Percentiles rank a stretch among this genome's conserved stretches.
phyloP scores from a whole-genome alignment of 805 yeast genomes.

The Candida ovalis region DNA sequence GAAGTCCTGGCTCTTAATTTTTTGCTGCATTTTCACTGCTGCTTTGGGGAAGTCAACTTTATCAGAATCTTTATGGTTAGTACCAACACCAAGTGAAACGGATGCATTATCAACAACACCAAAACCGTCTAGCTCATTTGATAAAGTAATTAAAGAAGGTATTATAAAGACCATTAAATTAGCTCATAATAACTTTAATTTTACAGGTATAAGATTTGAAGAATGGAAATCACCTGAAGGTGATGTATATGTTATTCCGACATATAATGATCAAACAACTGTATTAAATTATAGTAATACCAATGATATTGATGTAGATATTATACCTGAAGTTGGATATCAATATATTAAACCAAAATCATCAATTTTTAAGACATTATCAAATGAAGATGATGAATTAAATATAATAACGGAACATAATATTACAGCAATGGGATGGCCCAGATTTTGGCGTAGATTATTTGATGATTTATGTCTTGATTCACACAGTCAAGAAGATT shows the following conservation, averaged over 20 bases:
- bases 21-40: too few species aligned
- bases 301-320: neutral
- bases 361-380: neutral
- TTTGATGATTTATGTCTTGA: conserved; percentile 9
- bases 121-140: too few species aligned
- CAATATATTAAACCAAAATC: conserved; percentile 6
- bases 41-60: too few species aligned
- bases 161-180: conserved; percentile 15
- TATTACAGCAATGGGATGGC: conserved; percentile 27
- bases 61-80: neutral
- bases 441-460: conserved; percentile 22
- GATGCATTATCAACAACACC: neutral
- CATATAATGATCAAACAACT: neutral
- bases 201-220: conserved; percentile 19
- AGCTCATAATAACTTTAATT: conserved; percentile 3
- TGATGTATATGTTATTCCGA: conserved; percentile 24
- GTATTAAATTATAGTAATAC: neutral
- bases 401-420: conserved; percentile 25
- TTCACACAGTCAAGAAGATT: conserved; percentile 9
- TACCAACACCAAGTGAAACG: too few species aligned
- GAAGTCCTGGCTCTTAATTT: too few species aligned
- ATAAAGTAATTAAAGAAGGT: conserved; percentile 1
- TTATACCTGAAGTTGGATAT: conserved; percentile 6
- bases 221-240: conserved; percentile 28
- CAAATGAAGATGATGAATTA: neutral